Evolutionary conservation across 176 grass and related monocot genomes (phyloP).

Genomic region (Coix lacrymajobi): DNA sequence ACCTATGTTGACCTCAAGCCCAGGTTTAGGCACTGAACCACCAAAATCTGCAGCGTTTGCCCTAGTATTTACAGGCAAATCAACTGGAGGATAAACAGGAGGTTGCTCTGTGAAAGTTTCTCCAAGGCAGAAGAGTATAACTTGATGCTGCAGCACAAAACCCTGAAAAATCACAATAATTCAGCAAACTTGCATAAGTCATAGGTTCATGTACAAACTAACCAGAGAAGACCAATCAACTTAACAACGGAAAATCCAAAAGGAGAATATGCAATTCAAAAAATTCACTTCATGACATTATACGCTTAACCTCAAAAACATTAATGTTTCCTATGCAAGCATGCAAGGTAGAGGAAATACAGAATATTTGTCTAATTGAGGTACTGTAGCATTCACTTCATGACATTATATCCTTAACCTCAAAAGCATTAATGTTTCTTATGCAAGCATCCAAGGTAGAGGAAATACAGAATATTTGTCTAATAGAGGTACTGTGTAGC

Average conservation of each 20-base stretch:
- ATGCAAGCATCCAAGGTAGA: not conserved
- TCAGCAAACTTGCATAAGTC: conserved; percentile 9
- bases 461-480: not conserved
- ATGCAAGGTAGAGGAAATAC: not conserved
- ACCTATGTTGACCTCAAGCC: conserved; percentile 88
- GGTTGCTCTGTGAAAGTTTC: conserved; percentile 70
- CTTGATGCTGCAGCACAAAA: conserved; percentile 94
- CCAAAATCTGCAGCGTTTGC: conserved; percentile 45
- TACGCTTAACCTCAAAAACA: not conserved
- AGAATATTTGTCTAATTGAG: not conserved
- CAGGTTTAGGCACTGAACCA: conserved; percentile 65
- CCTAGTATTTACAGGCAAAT: conserved; percentile 48
- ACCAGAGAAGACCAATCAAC: conserved; percentile 1
- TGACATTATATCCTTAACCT: not conserved
- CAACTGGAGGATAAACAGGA: conserved; percentile 43
- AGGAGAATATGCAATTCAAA: not conserved
- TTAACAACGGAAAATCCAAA: not conserved
- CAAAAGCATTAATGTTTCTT: not conserved
- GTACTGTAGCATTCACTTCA: not conserved
- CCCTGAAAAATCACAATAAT: conserved; percentile 42
- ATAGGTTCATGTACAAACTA: conserved; percentile 1
- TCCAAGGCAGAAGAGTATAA: conserved; percentile 79
- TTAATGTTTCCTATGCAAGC: not conserved
- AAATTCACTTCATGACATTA: not conserved
- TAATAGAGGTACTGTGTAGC: not conserved